A percentile compares a stretch with the other conserved stretches of the same genome.
Conservation (phyloP, 805 yeast species). For the Wickerhamiella kazuoi region DNA sequence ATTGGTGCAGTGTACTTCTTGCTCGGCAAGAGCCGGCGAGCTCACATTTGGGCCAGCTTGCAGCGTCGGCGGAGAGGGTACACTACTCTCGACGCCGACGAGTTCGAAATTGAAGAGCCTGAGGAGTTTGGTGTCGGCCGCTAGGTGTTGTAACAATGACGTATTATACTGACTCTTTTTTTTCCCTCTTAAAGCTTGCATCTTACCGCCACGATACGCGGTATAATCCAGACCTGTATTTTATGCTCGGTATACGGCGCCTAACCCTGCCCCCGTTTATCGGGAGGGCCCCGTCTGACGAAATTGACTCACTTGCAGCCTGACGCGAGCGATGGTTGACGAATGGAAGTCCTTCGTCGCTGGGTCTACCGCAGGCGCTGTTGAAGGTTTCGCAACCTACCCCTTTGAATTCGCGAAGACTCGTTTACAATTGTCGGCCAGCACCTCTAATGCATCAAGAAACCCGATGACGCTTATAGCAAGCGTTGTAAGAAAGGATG, state of each 20-base stretch:
- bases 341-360: conserved; percentile 26
- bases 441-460: conserved; percentile 31
- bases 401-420: conserved; percentile 97
- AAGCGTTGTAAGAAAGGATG: conserved; percentile 60
- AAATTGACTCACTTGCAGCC: too few species aligned
- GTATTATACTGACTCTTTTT: not conserved
- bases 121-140: conserved; percentile 9
- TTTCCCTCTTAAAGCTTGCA: not conserved
- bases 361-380: conserved; percentile 29
- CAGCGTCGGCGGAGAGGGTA: conserved; percentile 5
- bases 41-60: conserved; percentile 11
- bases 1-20: conserved; percentile 20
- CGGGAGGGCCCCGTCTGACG: too few species aligned
- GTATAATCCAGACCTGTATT: too few species aligned
- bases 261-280: too few species aligned
- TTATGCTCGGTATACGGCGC: too few species aligned
- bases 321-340: conserved; percentile 2
- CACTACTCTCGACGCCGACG: conserved; percentile 6
- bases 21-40: conserved; percentile 19
- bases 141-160: too few species aligned
- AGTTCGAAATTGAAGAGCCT: conserved; percentile 13
- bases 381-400: conserved; percentile 75
- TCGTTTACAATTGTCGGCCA: conserved; percentile 50
- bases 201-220: too few species aligned
- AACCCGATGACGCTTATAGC: conserved; percentile 73